Percentiles rank a stretch among this genome's conserved stretches.
Evolutionary conservation across 2,329 filamentous ascomycete species (phyloP).

Genomic region (Colletotrichum echinochloae): DNA sequence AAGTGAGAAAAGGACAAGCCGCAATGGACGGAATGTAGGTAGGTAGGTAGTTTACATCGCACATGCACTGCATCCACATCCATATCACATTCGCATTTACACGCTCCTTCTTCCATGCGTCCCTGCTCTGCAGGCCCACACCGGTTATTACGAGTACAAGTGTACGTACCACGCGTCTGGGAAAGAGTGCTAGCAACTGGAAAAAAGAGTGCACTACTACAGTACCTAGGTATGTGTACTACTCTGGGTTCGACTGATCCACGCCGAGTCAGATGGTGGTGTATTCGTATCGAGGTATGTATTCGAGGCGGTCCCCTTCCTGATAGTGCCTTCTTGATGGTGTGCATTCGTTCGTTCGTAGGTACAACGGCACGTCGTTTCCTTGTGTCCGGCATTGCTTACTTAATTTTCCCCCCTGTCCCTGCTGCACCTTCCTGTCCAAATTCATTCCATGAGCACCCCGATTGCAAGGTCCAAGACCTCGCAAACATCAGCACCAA

Average conservation of each 20-base stretch:
- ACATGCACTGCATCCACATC: neutral
- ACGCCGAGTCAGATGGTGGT: conserved; percentile 1
- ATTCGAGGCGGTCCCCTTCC: too few species aligned
- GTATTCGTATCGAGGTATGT: too few species aligned
- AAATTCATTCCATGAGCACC: neutral
- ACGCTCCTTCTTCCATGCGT: conserved; percentile 9
- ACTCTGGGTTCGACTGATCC: conserved; percentile 1
- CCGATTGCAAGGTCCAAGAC: conserved; percentile 18
- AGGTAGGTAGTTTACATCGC: neutral
- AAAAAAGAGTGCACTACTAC: too few species aligned
- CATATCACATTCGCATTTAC: neutral
- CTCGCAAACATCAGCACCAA: conserved; percentile 13
- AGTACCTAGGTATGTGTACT: neutral
- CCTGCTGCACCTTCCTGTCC: neutral
- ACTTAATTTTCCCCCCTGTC: neutral
- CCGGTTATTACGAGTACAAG: neutral
- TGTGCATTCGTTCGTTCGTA: too few species aligned
- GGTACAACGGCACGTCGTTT: conserved; percentile 28
- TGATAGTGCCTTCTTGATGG: too few species aligned
- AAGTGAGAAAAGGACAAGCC: neutral
- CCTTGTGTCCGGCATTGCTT: conserved; percentile 18
- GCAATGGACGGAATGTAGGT: neutral
- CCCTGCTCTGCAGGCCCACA: conserved; percentile 4
- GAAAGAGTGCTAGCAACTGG: too few species aligned
- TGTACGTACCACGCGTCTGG: neutral